These are phyloP conservation scores for Termitomyces sp. DNA, from an alignment of 768 basidiomycete genomes.

Conservation along the genomic window DNA sequence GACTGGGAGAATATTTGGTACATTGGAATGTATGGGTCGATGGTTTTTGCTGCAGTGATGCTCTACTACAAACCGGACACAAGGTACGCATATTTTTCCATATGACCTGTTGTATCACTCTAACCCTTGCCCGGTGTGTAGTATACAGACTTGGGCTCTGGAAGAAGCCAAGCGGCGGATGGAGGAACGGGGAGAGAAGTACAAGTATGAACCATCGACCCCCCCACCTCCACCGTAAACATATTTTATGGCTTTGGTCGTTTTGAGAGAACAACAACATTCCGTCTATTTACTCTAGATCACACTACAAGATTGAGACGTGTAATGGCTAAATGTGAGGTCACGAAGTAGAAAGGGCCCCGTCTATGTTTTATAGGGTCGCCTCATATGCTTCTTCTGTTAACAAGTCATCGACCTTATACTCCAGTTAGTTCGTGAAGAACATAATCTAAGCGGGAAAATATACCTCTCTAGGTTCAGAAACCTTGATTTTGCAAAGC, in stretches of 20 bases:
- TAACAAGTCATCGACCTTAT: conserved; percentile 66
- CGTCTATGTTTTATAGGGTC: conserved; percentile 25
- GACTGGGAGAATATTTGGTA: conserved; percentile 92
- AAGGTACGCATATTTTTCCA: conserved; percentile 46
- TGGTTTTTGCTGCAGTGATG: conserved; percentile 69
- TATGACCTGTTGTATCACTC: background rate
- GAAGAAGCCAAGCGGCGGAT: conserved; percentile 85
- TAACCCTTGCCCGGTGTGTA: conserved; percentile 21
- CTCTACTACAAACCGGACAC: conserved; percentile 93
- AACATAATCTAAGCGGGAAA: conserved; percentile 9
- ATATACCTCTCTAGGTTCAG: conserved; percentile 67
- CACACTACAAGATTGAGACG: background rate
- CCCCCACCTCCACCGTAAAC: conserved; percentile 18
- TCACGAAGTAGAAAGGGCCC: background rate
- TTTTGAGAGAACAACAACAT: background rate
- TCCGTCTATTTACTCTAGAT: conserved; percentile 6
- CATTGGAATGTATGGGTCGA: conserved; percentile 84
- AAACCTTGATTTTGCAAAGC: conserved; percentile 90
- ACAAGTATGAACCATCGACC: conserved; percentile 66
- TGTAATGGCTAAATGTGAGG: background rate
- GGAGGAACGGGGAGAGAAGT: conserved; percentile 89
- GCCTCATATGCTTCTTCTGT: conserved; percentile 67
- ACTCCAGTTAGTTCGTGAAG: background rate
- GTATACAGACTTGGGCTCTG: conserved; percentile 90
- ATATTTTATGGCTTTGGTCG: conserved; percentile 3